Evolutionary conservation across 1,284 basidiomycete species (phyloP).

Genomic region (Cutaneotrichosporon sp.): DNA sequence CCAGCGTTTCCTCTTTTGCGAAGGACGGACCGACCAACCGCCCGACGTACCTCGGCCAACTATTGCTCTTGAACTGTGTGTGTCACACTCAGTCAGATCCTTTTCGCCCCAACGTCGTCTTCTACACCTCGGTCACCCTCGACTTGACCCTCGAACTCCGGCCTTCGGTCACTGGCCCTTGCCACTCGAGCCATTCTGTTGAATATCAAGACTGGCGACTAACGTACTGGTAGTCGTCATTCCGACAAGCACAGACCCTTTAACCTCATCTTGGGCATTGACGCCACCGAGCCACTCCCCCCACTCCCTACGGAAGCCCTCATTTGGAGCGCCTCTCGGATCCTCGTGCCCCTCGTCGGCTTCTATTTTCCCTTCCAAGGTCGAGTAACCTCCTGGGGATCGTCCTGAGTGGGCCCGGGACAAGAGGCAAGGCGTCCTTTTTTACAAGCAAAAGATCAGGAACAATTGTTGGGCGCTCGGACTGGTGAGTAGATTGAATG

Average conservation of each 20-base stretch:
- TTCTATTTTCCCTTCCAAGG: constrained; percentile 1
- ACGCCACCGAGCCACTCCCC: not conserved
- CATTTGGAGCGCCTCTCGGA: not conserved
- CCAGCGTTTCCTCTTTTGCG: not conserved
- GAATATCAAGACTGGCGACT: not conserved
- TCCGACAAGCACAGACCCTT: not conserved
- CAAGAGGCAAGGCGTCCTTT: not conserved
- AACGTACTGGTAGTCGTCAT: not conserved
- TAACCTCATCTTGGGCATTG: not conserved
- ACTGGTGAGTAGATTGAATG: not conserved
- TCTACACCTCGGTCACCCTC: not conserved
- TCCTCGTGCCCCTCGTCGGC: not conserved
- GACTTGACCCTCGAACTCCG: too few relatives aligned
- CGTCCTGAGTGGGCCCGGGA: not conserved
- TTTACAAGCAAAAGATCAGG: not conserved
- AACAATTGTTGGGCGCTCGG: not conserved
- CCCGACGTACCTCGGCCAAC: not conserved
- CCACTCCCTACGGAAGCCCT: not conserved
- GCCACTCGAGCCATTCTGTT: constrained; percentile 2
- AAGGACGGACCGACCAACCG: not conserved
- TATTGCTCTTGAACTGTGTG: too few relatives aligned
- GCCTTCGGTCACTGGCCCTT: not conserved
- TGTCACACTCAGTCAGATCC: too few relatives aligned
- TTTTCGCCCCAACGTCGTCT: not conserved
- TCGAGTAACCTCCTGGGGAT: not conserved